phyloP scores from a whole-genome alignment of 305 asterid species.

The Rubia peregrina region DNA sequence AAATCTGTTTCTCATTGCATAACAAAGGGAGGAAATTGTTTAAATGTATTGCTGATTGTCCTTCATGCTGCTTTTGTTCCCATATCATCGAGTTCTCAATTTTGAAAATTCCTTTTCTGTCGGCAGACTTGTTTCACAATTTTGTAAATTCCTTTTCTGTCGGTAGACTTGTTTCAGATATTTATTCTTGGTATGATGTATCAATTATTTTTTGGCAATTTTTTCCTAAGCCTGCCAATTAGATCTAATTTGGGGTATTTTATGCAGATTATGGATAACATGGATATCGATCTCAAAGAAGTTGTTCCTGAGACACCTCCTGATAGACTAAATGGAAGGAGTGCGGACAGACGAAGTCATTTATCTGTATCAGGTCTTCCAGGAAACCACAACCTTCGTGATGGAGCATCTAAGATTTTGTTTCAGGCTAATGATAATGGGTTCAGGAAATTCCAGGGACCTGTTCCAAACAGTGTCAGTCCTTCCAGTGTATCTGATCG shows the following conservation, averaged over 20 bases:
- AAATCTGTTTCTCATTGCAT: no score
- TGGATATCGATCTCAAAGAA: slow-evolving; percentile 42
- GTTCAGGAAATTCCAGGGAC: slow-evolving; percentile 1
- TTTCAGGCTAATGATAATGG: slow-evolving; percentile 8
- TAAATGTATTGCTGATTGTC: not conserved
- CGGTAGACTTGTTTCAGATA: not conserved
- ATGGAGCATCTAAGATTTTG: slow-evolving; percentile 12
- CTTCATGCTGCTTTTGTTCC: not conserved
- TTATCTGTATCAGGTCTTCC: not conserved
- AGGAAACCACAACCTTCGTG: slow-evolving; percentile 8
- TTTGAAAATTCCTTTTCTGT: not conserved
- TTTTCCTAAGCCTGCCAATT: not conserved
- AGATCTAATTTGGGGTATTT: slow-evolving; percentile 5
- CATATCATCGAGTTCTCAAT: not conserved
- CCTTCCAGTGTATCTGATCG: slow-evolving; percentile 4
- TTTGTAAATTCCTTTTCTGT: not conserved
- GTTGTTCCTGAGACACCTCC: slow-evolving; percentile 95
- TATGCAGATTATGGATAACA: slow-evolving; percentile 55
- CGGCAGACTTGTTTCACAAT: not conserved
- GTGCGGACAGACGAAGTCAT: not conserved
- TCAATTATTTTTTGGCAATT: not conserved
- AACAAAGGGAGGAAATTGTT: not conserved
- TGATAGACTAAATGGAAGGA: slow-evolving; percentile 32
- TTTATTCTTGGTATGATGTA: not conserved
- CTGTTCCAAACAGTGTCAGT: slow-evolving; percentile 10